Percentiles rank a stretch among this genome's conserved stretches.
These are phyloP conservation scores for Fomitopsis pinicola DNA, from an alignment of 1,284 basidiomycete genomes.

Conservation along the genomic window DNA sequence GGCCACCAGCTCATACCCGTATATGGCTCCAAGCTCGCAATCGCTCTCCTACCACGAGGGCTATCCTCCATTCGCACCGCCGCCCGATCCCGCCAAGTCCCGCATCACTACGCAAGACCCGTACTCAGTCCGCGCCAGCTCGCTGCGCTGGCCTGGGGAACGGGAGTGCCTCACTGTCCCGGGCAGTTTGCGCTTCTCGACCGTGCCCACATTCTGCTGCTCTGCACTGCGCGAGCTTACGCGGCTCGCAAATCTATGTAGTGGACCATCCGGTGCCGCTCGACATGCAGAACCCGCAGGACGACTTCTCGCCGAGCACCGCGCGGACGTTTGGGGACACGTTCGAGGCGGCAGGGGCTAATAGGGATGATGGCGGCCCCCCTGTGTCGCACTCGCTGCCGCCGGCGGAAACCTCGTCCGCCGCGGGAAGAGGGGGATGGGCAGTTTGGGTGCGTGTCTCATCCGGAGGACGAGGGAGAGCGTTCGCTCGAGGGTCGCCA, in stretches of 20 bases:
- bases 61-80: neutral
- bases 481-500: conserved; percentile 7
- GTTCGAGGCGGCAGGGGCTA: neutral
- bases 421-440: conserved; percentile 22
- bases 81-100: conserved; percentile 18
- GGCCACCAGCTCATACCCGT: conserved; percentile 4
- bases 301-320: conserved; percentile 47
- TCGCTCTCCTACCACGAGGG: conserved; percentile 6
- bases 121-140: conserved; percentile 16
- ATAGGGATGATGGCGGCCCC: neutral
- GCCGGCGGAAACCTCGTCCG: conserved; percentile 24
- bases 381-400: conserved; percentile 15
- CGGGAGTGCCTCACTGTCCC: conserved; percentile 11
- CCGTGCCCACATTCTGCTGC: conserved; percentile 41
- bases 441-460: conserved; percentile 41
- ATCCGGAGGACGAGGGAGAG: conserved; percentile 19
- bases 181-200: conserved; percentile 45
- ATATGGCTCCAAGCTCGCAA: neutral
- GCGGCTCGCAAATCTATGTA: conserved; percentile 11
- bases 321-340: conserved; percentile 40
- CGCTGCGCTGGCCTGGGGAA: conserved; percentile 13
- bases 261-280: conserved; percentile 29
- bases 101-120: conserved; percentile 15
- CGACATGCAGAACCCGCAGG: conserved; percentile 24
- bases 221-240: conserved; percentile 13